Evolutionary conservation across 371 early-diverging fungal genomes (phyloP).

Genomic region (Blakeslea trispora): DNA sequence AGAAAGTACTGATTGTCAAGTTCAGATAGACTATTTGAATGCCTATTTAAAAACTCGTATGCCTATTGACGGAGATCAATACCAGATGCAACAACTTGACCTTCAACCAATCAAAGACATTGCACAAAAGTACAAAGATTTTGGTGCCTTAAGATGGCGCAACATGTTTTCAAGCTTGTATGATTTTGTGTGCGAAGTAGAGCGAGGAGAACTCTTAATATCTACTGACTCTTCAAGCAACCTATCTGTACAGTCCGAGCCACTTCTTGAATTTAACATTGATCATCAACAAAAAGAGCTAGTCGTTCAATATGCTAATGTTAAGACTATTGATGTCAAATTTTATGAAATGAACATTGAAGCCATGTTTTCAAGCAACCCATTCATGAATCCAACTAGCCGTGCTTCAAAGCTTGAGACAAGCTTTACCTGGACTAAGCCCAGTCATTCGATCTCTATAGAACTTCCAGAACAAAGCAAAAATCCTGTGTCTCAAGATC

Average conservation of each 20-base stretch:
- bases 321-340: slow-evolving; percentile 41
- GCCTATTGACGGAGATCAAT: slow-evolving; percentile 14
- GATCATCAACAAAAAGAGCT: slow-evolving; percentile 16
- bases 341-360: slow-evolving; percentile 65
- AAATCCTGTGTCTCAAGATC: not conserved
- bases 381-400: slow-evolving; percentile 31
- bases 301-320: slow-evolving; percentile 35
- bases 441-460: slow-evolving; percentile 19
- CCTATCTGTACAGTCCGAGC: slow-evolving; percentile 20
- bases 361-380: slow-evolving; percentile 58
- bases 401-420: slow-evolving; percentile 6
- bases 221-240: slow-evolving; percentile 5
- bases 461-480: slow-evolving; percentile 8
- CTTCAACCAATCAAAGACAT: slow-evolving; percentile 36
- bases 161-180: slow-evolving; percentile 44
- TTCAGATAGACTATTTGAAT: slow-evolving; percentile 57
- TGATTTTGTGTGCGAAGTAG: slow-evolving; percentile 48
- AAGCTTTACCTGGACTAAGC: slow-evolving; percentile 36
- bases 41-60: slow-evolving; percentile 57
- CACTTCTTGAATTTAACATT: slow-evolving; percentile 34
- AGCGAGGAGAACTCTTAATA: slow-evolving; percentile 13
- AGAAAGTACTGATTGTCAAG: slow-evolving; percentile 10
- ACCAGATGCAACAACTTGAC: slow-evolving; percentile 25
- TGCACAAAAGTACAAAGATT: slow-evolving; percentile 39
- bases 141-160: slow-evolving; percentile 52